Evolutionary conservation across 768 basidiomycete species (phyloP), one percentile per base, ranked within the genome.

Genomic region (Tubosaeta sp.): DNA sequence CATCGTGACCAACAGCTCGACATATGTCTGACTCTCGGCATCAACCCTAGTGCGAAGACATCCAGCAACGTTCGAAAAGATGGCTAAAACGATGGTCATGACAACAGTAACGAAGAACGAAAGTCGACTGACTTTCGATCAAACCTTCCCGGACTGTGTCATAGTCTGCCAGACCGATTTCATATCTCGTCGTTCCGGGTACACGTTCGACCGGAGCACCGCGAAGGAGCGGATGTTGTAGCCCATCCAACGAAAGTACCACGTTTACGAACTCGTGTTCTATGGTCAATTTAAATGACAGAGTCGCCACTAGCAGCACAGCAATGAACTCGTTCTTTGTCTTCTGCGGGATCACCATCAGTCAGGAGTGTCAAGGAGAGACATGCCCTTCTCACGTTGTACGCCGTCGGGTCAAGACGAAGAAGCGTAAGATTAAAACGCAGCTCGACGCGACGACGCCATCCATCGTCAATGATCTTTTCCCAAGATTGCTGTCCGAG

Each of bases 201-300:
- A 61, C 56, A 51, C 55, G 59, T 2, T 62, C 57, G 35, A 64
- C 60, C 10, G 71, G 61, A n/a, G 74, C 56, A 16, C 61, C 70
- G 16, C 56, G 66, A 35, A 85, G 62, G 7, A 83, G 63, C 5
- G 79, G 75, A 64, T 89, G 84, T 10, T 70, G 76, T 10, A 79
- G 62, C 34, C 75, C 73, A 51, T 82, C 83, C n/a, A 83, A 70
- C 9, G 79, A 76, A 32, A 89, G 69, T n/a, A 91, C 59, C 26
- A 77, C 61, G 3, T 78, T 70, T 10, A 79, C 64, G 54, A 82
- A 89, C 53, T 83, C 76, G 50, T 79, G 78, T 62, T 87, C 86
- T 25, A 81, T 71, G 0, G 76, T 77, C 22, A 76, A 57, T 43
- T 73, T 66, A 26, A 69, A 65, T 1, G 80, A 76, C 7, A 79